Base-by-base conservation (phyloP, 1,139 yeast genomes). In the Casaregolazyma suthepensis region DNA sequence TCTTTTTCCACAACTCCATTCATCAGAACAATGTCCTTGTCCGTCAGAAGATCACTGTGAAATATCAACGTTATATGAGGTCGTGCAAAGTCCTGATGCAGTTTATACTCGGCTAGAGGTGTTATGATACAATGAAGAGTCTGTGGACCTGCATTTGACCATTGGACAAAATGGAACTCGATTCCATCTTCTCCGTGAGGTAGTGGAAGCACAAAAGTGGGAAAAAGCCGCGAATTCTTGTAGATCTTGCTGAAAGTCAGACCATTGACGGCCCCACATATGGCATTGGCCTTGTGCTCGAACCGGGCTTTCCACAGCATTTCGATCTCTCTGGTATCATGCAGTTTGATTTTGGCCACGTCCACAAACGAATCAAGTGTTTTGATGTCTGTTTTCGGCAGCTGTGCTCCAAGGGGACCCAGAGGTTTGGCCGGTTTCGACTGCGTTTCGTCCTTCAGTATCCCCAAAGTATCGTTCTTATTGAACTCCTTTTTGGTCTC, bases 51-150 rank as follows among this genome's bases (percentile, higher is more conserved):
- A 54, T 94, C 97, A 52, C 84, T 82, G 71, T 93, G 98, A 76
- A 93, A 87, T 69, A 83, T 82, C 59, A 93, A 74, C 0, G 96
- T 87, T 0, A 98, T 90, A 68, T 94, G 99, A 1, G 99, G 99
- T 64, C 88, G 84, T 12, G 99, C 96, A 70, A 77, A 94, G 65
- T 91, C 98, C 57, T 82, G 82, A 66, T 93, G 97, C 43, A 90
- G 78, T 69, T 93, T 91, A 71, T 82, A 94, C 70, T 94, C 99
- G 1, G 95, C 94, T 58, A 94, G 77, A 0, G 97, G 83, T 1
- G 99, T 94, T 63, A 94, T 75, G 80, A 94, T 79, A 68, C 96
- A 88, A 71, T 94, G 96, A 2, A 89, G 76, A 4, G 98, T 91
- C 45, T 82, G 66, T 6, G 89, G 85, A 0, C 95, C 96, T 1